phyloP scores from a whole-genome alignment of 2,329 filamentous ascomycete species.

The Aspergillus sp. region DNA sequence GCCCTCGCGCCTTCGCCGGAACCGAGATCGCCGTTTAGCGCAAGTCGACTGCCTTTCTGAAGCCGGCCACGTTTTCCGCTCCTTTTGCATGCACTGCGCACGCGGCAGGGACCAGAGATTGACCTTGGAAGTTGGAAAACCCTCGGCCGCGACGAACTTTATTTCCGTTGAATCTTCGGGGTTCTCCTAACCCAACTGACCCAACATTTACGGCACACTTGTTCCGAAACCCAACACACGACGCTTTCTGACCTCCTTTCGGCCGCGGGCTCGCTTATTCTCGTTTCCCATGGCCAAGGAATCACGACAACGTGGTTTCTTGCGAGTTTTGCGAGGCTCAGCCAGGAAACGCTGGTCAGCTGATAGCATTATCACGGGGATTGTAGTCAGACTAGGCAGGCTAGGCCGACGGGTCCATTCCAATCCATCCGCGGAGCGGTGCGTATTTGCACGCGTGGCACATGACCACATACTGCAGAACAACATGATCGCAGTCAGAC shows the following conservation, averaged over 20 bases:
- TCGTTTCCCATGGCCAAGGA: background rate
- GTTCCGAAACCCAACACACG: background rate
- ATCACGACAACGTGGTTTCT: background rate
- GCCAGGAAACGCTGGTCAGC: background rate
- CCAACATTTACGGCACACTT: background rate
- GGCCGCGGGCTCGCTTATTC: background rate
- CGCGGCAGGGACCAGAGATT: too few relatives aligned
- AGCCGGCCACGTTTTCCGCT: background rate
- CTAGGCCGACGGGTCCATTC: too few relatives aligned
- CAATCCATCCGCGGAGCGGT: too few relatives aligned
- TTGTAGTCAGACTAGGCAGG: background rate
- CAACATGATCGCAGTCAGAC: background rate
- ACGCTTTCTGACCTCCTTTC: background rate
- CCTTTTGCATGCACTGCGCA: background rate
- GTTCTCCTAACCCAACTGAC: background rate
- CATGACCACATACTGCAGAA: background rate
- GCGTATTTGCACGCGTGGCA: background rate
- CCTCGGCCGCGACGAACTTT: background rate
- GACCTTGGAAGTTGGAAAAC: background rate
- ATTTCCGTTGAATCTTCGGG: background rate
- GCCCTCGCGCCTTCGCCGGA: background rate
- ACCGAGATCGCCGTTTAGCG: background rate
- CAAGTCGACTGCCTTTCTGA: background rate
- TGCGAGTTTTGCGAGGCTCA: background rate
- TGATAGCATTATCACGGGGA: background rate